Base-by-base conservation (phyloP, 768 basidiomycete species). In the Lanmaoa rubissima region DNA sequence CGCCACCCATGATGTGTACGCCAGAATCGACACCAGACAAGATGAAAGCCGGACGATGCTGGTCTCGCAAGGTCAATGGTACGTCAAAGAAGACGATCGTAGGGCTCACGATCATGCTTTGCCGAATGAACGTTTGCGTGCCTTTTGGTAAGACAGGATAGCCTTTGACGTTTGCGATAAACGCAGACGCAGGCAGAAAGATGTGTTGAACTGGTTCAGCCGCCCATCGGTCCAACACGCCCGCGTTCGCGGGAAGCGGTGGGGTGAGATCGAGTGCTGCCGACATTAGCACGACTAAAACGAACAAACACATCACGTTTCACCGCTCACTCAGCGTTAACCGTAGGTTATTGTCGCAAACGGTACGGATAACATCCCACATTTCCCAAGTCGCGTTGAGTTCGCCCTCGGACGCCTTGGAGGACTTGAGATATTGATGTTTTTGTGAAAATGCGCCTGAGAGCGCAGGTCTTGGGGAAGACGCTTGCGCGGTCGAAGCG, bases 61-160 rank as follows among this genome's bases (percentile, higher is more conserved):
- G 73, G 52, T 53, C 55, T 43, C 32, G 48, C 60, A 56, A 57
- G 50, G 68, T 62, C 58, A 55, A 61, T 59, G 53, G 36, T 58
- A 57, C 43, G 57, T 53, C 65, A 55, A 59, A 32, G 51, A 53
- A 48, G 41, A 49, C 41, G 57, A 60, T 53, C 52, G 34, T 34
- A 53, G 24, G 57, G 73, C 84, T 72, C 69, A 85, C 92, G 75
- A 90, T 88, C 84, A 95, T 90, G 74, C 89, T 86, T 58, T 93
- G 86, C 58, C 88, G 86, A 53, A 98, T 82, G 76, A 99, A 98
- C 1, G 82, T 81, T 65, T 99, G 97, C 3, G 93, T 90, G 11
- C 87, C 86, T 73, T 98, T 98, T 13, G 92, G 90, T 17, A 99
- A 82, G 7, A 99, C 97, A 0, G 97, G 97, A 70, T 97, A 99